Evolutionary conservation across 805 yeast species (phyloP), one percentile per base, ranked within the genome.

Genomic region (Sugiyamaella valdiviana): DNA sequence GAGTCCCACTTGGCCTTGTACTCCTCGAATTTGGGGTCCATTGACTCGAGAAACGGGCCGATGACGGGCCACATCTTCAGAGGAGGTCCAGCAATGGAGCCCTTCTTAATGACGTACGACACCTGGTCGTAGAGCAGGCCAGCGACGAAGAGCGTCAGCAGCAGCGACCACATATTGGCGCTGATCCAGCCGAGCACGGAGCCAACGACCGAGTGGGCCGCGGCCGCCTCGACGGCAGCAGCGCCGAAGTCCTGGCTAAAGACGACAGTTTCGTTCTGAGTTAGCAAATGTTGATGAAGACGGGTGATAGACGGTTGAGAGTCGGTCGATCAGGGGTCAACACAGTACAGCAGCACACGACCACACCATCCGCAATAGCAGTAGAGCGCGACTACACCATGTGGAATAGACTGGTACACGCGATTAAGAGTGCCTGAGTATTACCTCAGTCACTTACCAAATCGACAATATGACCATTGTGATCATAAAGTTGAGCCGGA

Each of bases 11-110:
- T 93, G 44, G 86, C 86, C 65, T 79, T 74, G 67, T 93, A 93
- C 62, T 85, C 96, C 63, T 85, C 95, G 65, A 93, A 93, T 65
- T 91, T 90, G 17, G 99, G 99, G 71, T 93, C 91, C 64, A 93
- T 72, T 15, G 93, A 82, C 65, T 93, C 97, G 66, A 93, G 72
- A 60, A 93, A 93, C 2, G 99, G 98, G 2, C 99, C 99, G 57
- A 93, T 90, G 44, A 93, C 74, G 2, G 99, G 99, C 89, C 95
- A 91, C 50, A 89, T 61, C 68, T 93, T 93, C 65, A 75, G 81
- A 40, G 71, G 68, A 12, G 97, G 99, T 19, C 99, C 99, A 6
- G 88, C 96, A 64, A 91, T 88, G 29, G 78, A 63, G 39, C 97
- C 97, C 68, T 93, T 93, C 54, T 80, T 79, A 40, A 78, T 60